Base-by-base conservation (phyloP, 2,329 filamentous ascomycete species). In the Tolypocladium nubicola region DNA sequence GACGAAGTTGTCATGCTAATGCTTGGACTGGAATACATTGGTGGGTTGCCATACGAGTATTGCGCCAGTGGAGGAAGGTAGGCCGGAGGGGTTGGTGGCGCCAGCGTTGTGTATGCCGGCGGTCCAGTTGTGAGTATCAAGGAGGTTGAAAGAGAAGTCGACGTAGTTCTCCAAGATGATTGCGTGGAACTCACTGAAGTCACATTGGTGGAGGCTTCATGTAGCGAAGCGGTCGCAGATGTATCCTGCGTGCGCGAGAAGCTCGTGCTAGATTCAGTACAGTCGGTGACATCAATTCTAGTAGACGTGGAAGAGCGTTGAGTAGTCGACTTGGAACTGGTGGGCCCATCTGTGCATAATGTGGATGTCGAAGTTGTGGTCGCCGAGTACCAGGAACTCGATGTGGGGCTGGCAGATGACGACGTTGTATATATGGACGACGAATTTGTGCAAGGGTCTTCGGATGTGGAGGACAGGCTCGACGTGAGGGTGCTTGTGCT, bases 11-110 rank as follows among this genome's bases (percentile, higher is more conserved):
- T 37, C 26, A 40, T 16, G 47, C 38, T 26, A 14, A 23, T 19
- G 23, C 41, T 43, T 2, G 50, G 38, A 45, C 37, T 50, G n/a
- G 10, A 53, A 16, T 61, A 59, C 10, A 43, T 56, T 16, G 57
- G 54, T 16, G 37, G 53, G 10, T 37, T 57, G 23, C 54, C 43
- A 23, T 62, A 59, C 14, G 54, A 52, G 54, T 62, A 62, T 26
- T 56, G 57, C 43, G 57, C 54, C 26, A 61, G 55, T 9, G 59
- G 57, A 37, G 59, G 53, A 16, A 55, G 21, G 21, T 61, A 58
- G 14, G 57, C 56, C 4, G 59, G 60, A 1, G 56, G 60, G 13
- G 53, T 13, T 38, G 57, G 57, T 41, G 55, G 50, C 3, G 50
- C 43, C 26, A 38, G 33, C 30, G 55, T 49, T 8, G 52, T 58